Percentiles rank a stretch among this genome's conserved stretches.
phyloP scores from a whole-genome alignment of 1,139 yeast genomes.

The Schwanniomyces etchellsii region DNA sequence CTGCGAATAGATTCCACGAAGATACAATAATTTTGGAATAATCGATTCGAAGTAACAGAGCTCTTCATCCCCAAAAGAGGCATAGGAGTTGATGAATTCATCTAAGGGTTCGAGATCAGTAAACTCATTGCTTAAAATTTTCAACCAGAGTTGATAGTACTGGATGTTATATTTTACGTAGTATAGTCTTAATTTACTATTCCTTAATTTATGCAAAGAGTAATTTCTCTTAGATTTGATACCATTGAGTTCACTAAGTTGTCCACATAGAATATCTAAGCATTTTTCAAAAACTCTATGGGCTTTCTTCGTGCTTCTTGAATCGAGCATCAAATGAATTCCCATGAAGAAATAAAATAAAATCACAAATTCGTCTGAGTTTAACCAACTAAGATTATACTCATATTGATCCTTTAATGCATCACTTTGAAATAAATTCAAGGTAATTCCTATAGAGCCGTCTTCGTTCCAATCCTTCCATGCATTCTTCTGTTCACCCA shows the following conservation, averaged over 20 bases:
- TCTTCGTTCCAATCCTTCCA: conserved; percentile 23
- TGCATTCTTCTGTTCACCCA: conserved; percentile 12
- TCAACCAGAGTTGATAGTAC: conserved; percentile 29
- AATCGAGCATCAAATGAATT: conserved; percentile 25
- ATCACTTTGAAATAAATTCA: conserved; percentile 7
- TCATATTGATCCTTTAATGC: background rate
- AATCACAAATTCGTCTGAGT: conserved; percentile 35
- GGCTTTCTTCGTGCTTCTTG: conserved; percentile 30
- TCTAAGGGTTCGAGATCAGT: conserved; percentile 19
- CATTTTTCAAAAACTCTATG: conserved; percentile 31
- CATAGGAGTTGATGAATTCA: conserved; percentile 28
- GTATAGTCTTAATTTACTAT: conserved; percentile 15
- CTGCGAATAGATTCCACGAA: conserved; percentile 35
- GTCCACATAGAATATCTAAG: conserved; percentile 23
- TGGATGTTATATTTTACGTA: conserved; percentile 20
- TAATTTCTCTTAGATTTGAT: conserved; percentile 9
- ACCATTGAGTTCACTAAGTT: conserved; percentile 14
- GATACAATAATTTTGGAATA: conserved; percentile 28
- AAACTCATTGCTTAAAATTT: conserved; percentile 25
- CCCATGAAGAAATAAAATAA: conserved; percentile 37
- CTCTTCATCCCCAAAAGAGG: conserved; percentile 28
- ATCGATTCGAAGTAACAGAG: conserved; percentile 23
- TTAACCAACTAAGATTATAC: conserved; percentile 30
- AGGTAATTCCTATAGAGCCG: conserved; percentile 14
- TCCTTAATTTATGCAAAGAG: conserved; percentile 14